A percentile compares a stretch with the other conserved stretches of the same genome.
These are phyloP conservation scores for Ochromonas danica DNA, from an alignment of 108 stramenopile genomes.

Conservation along the genomic window DNA sequence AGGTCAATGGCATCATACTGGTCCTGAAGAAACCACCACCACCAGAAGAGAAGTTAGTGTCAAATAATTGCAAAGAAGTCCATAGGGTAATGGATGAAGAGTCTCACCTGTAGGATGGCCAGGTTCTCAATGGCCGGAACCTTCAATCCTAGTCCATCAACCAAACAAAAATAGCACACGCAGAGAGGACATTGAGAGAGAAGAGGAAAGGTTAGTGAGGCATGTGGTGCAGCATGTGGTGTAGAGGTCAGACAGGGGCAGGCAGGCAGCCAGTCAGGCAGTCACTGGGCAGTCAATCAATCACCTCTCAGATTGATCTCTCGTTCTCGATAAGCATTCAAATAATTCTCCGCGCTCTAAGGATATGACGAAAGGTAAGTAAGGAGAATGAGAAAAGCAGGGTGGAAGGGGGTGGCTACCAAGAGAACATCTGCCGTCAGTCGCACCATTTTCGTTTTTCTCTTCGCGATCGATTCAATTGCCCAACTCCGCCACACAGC, in stretches of 20 bases:
- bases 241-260: neutral
- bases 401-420: constrained; percentile 19
- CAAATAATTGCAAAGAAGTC: too few species aligned
- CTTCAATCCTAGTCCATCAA: constrained; percentile 29
- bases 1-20: constrained; percentile 58
- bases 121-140: constrained; percentile 38
- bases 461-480: too few species aligned
- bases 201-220: too few species aligned
- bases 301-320: constrained; percentile 30
- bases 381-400: neutral
- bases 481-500: too few species aligned
- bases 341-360: neutral
- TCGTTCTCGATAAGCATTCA: constrained; percentile 26
- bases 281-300: too few species aligned
- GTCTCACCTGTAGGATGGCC: neutral
- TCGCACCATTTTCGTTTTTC: constrained; percentile 34
- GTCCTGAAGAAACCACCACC: constrained; percentile 28
- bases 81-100: too few species aligned
- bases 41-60: too few species aligned
- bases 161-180: neutral
- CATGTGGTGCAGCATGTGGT: too few species aligned
- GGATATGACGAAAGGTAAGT: neutral
- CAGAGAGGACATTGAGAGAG: too few species aligned
- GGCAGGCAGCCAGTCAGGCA: neutral
- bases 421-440: constrained; percentile 33